Evolutionary conservation across 148 eudicot species (phyloP), one percentile per base, ranked within the genome.

Genomic region (Gaultheria prostrata): DNA sequence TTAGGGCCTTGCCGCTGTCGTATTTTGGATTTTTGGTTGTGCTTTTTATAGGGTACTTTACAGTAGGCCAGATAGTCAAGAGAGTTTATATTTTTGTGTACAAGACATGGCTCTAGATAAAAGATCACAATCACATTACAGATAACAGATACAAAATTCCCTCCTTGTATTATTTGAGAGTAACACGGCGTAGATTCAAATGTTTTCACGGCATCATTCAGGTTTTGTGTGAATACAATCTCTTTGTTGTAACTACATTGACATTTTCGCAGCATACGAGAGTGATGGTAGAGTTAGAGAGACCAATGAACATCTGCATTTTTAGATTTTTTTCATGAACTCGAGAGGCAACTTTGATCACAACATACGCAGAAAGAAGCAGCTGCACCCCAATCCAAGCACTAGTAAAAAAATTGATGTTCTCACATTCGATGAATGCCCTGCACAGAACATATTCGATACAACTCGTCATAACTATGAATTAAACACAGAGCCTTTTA

Each of bases 31-130:
- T 89, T 35, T 80, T 90, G 85, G 86, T 89, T 46, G 89, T 83
- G 69, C 85, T 88, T 45, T 89, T 89, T 59, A 35, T 87, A 54
- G 89, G 88, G 45, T 90, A 90, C 77, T 90, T 89, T 85, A 59
- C 63, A 20, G 61, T 90, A 54, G 88, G 89, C 1, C 91, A 90
- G 80, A 30, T 83, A 53, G 92, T 88, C 21, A 90, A 90, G 86
- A 90, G 83, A 59, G 78, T 84, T 32, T 90, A 90, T 79, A 90
- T 90, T 79, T 50, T 65, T 65, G 84, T 88, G 81, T 88, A 88
- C 71, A 85, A 86, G 33, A 84, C 84, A 78, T 90, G 92, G 90
- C 92, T 90, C 74, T 90, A 88, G 86, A 80, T 18, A 82, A 39
- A 33, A 26, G 65, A 69, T 17, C 24, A 76, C 56, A 49, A 26